Base-by-base conservation (phyloP, 306 rosid species). In the Begonia fuchsioides region DNA sequence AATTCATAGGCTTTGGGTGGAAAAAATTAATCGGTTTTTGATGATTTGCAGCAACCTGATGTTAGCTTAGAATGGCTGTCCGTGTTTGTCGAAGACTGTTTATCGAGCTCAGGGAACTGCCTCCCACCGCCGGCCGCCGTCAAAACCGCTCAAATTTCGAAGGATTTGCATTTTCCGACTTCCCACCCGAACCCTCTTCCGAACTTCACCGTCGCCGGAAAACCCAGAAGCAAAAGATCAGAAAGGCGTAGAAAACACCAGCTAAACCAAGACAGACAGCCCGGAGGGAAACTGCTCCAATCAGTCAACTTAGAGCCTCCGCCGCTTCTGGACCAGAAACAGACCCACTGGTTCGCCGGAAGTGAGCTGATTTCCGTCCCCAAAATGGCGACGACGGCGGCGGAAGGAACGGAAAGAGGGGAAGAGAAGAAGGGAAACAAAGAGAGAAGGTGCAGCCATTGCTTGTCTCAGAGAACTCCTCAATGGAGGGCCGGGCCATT, bases 401-500 rank as follows among this genome's bases (percentile, higher is more conserved):
- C 59, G 45, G 60, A 60, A 38, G 60, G 3, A 46, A 54, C 38
- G 49, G 48, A 12, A 61, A 32, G 18, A 47, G 63, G 12, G 15
- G 58, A 16, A 12, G 56, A 17, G 47, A 52, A 49, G 47, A 60
- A 51, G 45, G 57, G 39, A 1, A 56, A 47, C 39, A 47, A 63
- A 68, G 47, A 71, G 44, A 79, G 86, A 43, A 79, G 76, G 46
- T 79, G 86, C 63, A 75, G 49, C 44, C 86, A 79, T 72, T 79
- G 82, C 64, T 46, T 68, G 4, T 57, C 86, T 26, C 82, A 79
- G 56, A 75, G 76, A 79, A 79, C 86, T 62, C 86, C 86, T 60
- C 86, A 79, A 51, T 79, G 86, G 86, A 75, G 86, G 79, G 72
- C 81, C 39, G 82, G 86, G 18, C 86, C 86, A 57, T 68, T 75